Evolutionary conservation across 805 yeast genomes (phyloP).

Genomic region (Starmerella lactis-condensi): DNA sequence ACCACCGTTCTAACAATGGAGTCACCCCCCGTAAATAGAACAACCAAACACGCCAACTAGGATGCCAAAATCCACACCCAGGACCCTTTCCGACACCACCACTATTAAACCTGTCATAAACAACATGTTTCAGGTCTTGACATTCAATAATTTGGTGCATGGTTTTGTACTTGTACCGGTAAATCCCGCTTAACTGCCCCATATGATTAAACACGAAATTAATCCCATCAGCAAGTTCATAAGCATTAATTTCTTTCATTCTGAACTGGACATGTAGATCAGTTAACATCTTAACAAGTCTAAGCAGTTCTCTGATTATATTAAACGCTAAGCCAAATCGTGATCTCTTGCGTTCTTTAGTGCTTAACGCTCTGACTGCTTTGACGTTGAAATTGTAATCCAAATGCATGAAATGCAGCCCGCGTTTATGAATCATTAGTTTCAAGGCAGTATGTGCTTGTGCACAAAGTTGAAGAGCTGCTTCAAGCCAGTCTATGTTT

Average conservation of each 20-base stretch:
- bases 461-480: slow-evolving; percentile 78
- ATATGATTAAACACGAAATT: slow-evolving; percentile 79
- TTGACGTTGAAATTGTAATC: slow-evolving; percentile 91
- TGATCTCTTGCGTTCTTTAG: slow-evolving; percentile 89
- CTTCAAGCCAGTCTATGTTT: slow-evolving; percentile 94
- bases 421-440: slow-evolving; percentile 71
- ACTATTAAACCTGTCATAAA: slow-evolving; percentile 65
- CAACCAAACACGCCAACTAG: slow-evolving; percentile 95
- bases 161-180: slow-evolving; percentile 88
- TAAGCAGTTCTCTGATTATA: slow-evolving; percentile 69
- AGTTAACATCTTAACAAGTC: slow-evolving; percentile 68
- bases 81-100: slow-evolving; percentile 85
- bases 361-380: slow-evolving; percentile 88
- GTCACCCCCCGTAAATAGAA: slow-evolving; percentile 78
- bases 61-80: slow-evolving; percentile 99
- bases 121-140: slow-evolving; percentile 83
- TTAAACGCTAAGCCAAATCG: slow-evolving; percentile 95
- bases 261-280: slow-evolving; percentile 88
- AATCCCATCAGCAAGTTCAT: slow-evolving; percentile 85
- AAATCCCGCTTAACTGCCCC: slow-evolving; percentile 91
- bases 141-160: slow-evolving; percentile 97
- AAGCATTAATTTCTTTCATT: slow-evolving; percentile 79
- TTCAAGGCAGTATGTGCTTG: slow-evolving; percentile 93
- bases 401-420: slow-evolving; percentile 76
- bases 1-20: slow-evolving; percentile 86